Conservation (phyloP, 352 stramenopile species). For the Thraustotheca clavata region DNA sequence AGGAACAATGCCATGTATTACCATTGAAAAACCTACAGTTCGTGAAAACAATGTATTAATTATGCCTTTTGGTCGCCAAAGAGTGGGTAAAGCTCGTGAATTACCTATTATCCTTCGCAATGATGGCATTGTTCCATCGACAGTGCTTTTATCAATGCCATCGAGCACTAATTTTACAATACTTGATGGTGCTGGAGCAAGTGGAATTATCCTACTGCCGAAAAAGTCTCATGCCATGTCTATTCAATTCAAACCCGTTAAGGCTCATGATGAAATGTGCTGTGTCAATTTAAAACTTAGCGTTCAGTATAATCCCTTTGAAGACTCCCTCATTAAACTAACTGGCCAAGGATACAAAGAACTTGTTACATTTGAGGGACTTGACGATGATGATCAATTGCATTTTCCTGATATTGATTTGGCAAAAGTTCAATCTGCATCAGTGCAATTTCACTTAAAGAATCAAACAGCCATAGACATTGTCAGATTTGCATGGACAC, state of each 20-base stretch:
- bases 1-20: conserved; percentile 90
- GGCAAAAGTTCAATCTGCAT: conserved; percentile 22
- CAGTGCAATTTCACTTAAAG: conserved; percentile 67
- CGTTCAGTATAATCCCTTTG: conserved; percentile 89
- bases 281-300: conserved; percentile 60
- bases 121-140: conserved; percentile 87
- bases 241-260: conserved; percentile 80
- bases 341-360: conserved; percentile 68
- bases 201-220: conserved; percentile 63
- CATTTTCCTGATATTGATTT: conserved; percentile 84
- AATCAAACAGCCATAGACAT: conserved; percentile 45
- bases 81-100: conserved; percentile 60
- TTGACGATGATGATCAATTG: conserved; percentile 72
- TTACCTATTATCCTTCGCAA: conserved; percentile 75
- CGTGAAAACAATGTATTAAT: conserved; percentile 48
- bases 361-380: conserved; percentile 82
- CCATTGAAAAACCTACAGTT: conserved; percentile 68
- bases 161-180: conserved; percentile 70
- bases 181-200: conserved; percentile 37
- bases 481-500: conserved; percentile 68
- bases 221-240: conserved; percentile 46
- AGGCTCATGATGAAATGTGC: conserved; percentile 52
- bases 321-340: conserved; percentile 71
- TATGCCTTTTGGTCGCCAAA: conserved; percentile 77
- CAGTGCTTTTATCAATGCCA: conserved; percentile 84